These are phyloP conservation scores for Liriodendron chinense DNA, from an alignment of 164 flowering plant species.

Conservation along the genomic window DNA sequence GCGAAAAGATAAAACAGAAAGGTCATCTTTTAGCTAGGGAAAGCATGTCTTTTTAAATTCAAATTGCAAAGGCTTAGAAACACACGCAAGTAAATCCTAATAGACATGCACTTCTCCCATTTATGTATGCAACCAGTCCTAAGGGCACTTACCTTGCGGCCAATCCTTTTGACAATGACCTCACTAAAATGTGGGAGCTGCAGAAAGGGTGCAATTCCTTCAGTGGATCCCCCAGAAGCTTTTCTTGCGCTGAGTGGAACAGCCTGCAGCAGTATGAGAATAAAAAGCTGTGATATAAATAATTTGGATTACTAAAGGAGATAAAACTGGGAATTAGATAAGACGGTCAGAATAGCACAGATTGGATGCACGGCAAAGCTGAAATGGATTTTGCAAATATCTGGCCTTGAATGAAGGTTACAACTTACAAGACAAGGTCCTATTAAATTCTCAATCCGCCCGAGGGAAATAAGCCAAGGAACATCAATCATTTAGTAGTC, in stretches of 20 bases:
- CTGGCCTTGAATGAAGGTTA: too few species aligned
- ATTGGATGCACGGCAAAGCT: neutral
- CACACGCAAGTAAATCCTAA: neutral
- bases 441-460: neutral
- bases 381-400: too few species aligned
- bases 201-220: conserved; percentile 85
- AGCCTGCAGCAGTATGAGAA: conserved; percentile 49
- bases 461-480: neutral
- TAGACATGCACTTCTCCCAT: neutral
- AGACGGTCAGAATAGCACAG: neutral
- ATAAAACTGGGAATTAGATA: neutral
- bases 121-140: conserved; percentile 23
- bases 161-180: conserved; percentile 60
- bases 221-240: conserved; percentile 64
- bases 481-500: neutral
- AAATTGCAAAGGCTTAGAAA: neutral
- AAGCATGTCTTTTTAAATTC: neutral
- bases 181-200: conserved; percentile 94
- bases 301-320: neutral
- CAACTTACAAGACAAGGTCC: too few species aligned
- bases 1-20: conserved; percentile 16
- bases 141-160: conserved; percentile 57
- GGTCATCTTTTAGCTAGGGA: conserved; percentile 61
- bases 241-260: conserved; percentile 92
- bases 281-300: neutral